phyloP scores from a whole-genome alignment of 345 rosid species.

The Hibiscus syriacus region DNA sequence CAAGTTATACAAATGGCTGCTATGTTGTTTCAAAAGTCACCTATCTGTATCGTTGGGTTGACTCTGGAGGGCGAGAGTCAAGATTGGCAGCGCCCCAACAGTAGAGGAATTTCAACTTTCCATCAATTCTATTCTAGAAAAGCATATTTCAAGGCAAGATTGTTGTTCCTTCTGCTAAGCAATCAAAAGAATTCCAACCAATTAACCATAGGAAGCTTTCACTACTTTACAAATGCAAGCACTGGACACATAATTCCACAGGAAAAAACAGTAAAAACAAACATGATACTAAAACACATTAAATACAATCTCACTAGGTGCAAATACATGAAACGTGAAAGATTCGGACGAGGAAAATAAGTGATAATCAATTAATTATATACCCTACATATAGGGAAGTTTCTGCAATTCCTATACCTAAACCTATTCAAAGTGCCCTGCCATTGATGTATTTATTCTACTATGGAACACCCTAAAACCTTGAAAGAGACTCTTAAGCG shows the following conservation, averaged over 20 bases:
- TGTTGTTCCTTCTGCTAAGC: neutral
- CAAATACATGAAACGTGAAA: neutral
- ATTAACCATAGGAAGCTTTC: neutral
- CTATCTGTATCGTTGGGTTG: neutral
- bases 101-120: neutral
- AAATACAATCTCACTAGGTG: neutral
- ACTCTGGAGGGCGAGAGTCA: neutral
- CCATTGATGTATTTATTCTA: neutral
- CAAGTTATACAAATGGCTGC: neutral
- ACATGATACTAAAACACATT: neutral
- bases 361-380: neutral
- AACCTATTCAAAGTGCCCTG: neutral
- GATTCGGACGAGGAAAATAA: neutral
- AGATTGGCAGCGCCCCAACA: neutral
- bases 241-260: neutral
- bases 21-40: neutral
- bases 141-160: neutral
- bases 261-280: neutral
- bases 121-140: neutral
- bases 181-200: neutral
- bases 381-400: neutral
- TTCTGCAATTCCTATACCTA: neutral
- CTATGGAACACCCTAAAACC: neutral
- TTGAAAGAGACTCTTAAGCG: slow-evolving; percentile 2
- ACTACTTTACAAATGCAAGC: neutral